phyloP scores from a whole-genome alignment of 1,139 yeast species.

The Suhomyces bolitotheri region DNA sequence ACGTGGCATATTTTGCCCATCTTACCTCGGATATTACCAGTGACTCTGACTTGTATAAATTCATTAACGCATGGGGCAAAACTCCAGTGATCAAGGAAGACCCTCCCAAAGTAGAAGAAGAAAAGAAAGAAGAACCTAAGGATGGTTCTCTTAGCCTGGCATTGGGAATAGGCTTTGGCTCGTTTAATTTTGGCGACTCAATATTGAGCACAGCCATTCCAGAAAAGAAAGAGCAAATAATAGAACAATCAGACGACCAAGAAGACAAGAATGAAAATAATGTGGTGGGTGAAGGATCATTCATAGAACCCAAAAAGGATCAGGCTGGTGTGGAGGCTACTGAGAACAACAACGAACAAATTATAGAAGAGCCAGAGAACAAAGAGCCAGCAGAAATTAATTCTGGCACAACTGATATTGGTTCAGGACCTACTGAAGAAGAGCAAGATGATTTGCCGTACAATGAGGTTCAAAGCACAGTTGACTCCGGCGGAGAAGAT shows the following conservation, averaged over 20 bases:
- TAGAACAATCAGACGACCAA: neutral
- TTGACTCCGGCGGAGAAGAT: too few species aligned
- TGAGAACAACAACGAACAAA: too few species aligned
- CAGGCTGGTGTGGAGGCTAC: too few species aligned
- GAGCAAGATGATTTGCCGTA: too few species aligned
- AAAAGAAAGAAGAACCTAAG: conserved; percentile 1
- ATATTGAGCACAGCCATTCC: conserved; percentile 1
- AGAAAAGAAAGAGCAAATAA: neutral
- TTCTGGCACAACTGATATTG: too few species aligned
- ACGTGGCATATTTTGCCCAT: conserved; percentile 17
- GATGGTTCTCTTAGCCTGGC: neutral
- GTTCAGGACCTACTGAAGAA: too few species aligned
- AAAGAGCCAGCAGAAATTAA: too few species aligned
- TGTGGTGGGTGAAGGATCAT: too few species aligned
- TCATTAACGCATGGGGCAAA: conserved; percentile 25
- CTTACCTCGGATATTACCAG: conserved; percentile 16
- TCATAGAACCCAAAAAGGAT: too few species aligned
- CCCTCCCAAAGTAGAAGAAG: neutral
- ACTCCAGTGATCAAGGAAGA: conserved; percentile 8
- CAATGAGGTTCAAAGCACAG: too few species aligned
- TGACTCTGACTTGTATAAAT: conserved; percentile 14
- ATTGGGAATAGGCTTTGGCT: conserved; percentile 9
- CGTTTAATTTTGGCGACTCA: conserved; percentile 8
- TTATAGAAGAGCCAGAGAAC: too few species aligned
- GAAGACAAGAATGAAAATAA: too few species aligned